Base-by-base conservation (phyloP, 164 flowering plant species). In the Nymphaea colorata region DNA sequence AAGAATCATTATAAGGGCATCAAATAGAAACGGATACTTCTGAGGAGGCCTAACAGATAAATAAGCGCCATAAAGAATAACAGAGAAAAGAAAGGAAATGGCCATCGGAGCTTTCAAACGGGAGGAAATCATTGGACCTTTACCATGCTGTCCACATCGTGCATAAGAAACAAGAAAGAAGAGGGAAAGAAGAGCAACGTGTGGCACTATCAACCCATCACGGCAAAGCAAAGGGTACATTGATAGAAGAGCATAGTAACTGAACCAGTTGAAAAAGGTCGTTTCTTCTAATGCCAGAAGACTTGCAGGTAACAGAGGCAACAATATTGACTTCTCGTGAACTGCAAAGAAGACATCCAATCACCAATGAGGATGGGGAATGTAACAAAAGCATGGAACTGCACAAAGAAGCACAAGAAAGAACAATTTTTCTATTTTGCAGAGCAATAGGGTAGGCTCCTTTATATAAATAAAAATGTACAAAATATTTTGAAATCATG, bases 241-340 rank as follows among this genome's bases (percentile, higher is more conserved):
- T 3, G 98, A 91, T 75, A 91, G 78, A 85, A 90, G 36, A 3
- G 87, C 91, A 70, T 67, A 79, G 67, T 79, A 80, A 16, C 80
- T 82, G 18, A 94, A 74, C 90, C 93, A 90, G 65, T 55, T 64
- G 66, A 78, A 82, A 64, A 86, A 69, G 59, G 74, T 70, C 66
- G 93, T 90, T 69, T 87, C 86, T 69, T 89, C 97, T 57, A 79
- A 51, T 44, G 95, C 97, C 73, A 94, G 68, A 66, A 91, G 80
- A 71, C 85, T 91, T 68, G 91, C 96, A 11, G 99, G 89, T 75
- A 94, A 78, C 71, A 94, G 87, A 4, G 99, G 99, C 78, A 94
- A 81, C 67, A 90, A 76, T 71, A 94, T 85, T 4, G 96, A 90
- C 81, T 91, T 94, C 83, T 94, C 99, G 18, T 94, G 99, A 18